Base-by-base conservation (phyloP, 1,284 basidiomycete genomes). In the Melanopsichium pennsylvanicum region DNA sequence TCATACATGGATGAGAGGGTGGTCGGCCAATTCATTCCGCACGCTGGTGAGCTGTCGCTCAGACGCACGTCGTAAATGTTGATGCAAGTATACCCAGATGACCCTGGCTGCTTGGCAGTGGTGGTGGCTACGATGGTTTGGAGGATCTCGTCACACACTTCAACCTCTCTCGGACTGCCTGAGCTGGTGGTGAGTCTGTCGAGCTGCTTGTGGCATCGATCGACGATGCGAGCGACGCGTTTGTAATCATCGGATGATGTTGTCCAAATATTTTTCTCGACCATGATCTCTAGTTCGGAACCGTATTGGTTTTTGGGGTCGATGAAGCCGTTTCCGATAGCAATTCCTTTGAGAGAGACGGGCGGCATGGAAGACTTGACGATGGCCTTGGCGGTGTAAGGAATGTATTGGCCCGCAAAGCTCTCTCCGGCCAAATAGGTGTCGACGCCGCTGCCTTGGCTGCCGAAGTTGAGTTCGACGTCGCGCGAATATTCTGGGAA, bases 1-100 rank as follows among this genome's bases (percentile, higher is more conserved):
- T 84, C 83, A 35, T 88, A 89, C 32, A 97, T 85, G 40, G 89
- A 87, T 9, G 84, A 81, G 21, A 98, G 86, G 69, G 93, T 92
- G n/a, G 89, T 88, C 4, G 95, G 95, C 95, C 95, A 99, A 82
- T 95, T 95, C 92, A 97, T 91, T 1, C 95, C 95, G 81, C 95
- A 99, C 3, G 88, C 89, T n/a, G 94, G 94, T 39, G 82, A 84
- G 12, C 85, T 86, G 80, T 99, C 96, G 49, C 89, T 87, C 23
- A 92, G 83, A 27, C 96, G 89, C 18, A 97, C 87, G 77, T 99
- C 96, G 76, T 98, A 99, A 38, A 97, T 88, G 81, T 99, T 99
- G 74, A 94, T 85, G 82, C 95, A 99, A 82, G 87, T 89, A 32
- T 85, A 44, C 3, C 18, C 44, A 1, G 49, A 55, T 3, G 68